phyloP scores from a whole-genome alignment of 176 grass and related monocot genomes.

The Saccharum officinarum region DNA sequence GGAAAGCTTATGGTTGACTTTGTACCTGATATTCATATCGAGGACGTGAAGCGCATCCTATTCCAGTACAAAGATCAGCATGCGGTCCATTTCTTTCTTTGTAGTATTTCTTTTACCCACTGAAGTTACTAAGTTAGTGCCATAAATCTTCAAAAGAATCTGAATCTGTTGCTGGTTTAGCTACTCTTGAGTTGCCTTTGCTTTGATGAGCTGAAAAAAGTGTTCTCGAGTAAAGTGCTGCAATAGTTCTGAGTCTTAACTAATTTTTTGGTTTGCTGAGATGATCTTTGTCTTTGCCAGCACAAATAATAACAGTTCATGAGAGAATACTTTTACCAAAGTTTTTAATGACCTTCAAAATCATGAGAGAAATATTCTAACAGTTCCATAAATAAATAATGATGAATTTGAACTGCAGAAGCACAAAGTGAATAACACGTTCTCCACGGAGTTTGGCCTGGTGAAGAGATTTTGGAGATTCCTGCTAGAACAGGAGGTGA shows the following conservation, averaged over 20 bases:
- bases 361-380: background rate
- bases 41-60: conserved; percentile 73
- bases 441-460: conserved; percentile 72
- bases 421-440: conserved; percentile 65
- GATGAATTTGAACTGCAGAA: conserved; percentile 55
- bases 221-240: background rate
- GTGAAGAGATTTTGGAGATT: conserved; percentile 96
- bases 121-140: background rate
- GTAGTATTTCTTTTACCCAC: background rate
- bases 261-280: background rate
- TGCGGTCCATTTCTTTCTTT: conserved; percentile 53
- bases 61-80: conserved; percentile 73
- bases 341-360: conserved; percentile 11
- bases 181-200: conserved; percentile 16
- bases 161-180: background rate
- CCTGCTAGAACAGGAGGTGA: conserved; percentile 74
- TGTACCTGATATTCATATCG: conserved; percentile 75
- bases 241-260: background rate
- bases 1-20: conserved; percentile 88
- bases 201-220: conserved; percentile 17
- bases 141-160: conserved; percentile 6
- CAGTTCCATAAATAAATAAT: background rate
- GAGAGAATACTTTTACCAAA: background rate
- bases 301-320: background rate
- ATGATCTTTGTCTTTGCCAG: background rate